Base-by-base conservation (phyloP, 139 green algal species). In the Ulvella scutata region DNA sequence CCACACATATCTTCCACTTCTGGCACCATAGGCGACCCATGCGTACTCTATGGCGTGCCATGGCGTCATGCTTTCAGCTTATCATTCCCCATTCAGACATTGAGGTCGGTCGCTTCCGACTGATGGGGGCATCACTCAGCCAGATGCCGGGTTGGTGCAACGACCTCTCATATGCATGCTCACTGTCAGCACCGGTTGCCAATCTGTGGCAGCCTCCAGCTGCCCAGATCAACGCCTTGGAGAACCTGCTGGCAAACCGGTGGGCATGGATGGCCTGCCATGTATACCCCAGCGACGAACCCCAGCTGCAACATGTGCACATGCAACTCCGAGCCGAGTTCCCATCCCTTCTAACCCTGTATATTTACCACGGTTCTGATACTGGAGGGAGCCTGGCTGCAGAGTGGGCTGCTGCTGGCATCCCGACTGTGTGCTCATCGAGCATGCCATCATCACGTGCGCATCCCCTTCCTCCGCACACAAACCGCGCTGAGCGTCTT, bases 81-180 rank as follows among this genome's bases (percentile, higher is more conserved):
- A 86, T 90, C 31, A 81, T 90, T 20, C 85, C 85, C 4, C 79
- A 83, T 28, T 83, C 78, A 7, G 82, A 90, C 61, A 61, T 86
- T 82, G 84, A 91, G 39, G 82, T 89, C 20, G 86, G 78, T 0
- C 80, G 82, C 77, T 88, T 91, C 72, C 80, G 86, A 62, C 79
- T 88, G 28, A 78, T 91, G 34, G 86, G 86, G 3, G 83, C 85
- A 4, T 78, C 72, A 4, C 73, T 86, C 61, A 21, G 26, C 4
- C 85, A 89, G 75, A 89, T 91, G 84, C 86, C 86, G 2, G 86
- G 86, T 10, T 89, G 85, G 85, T 88, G 80, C 61, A 76, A 43
- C 31, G 85, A 89, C 61, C 76, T 91, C 28, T 84, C 79, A 43
- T 86, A 89, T 40, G 85, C 83, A 6, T 76, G 81, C 29, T 79